Evolutionary conservation across 345 rosid genomes (phyloP).

Genomic region (Acer yangbiense): DNA sequence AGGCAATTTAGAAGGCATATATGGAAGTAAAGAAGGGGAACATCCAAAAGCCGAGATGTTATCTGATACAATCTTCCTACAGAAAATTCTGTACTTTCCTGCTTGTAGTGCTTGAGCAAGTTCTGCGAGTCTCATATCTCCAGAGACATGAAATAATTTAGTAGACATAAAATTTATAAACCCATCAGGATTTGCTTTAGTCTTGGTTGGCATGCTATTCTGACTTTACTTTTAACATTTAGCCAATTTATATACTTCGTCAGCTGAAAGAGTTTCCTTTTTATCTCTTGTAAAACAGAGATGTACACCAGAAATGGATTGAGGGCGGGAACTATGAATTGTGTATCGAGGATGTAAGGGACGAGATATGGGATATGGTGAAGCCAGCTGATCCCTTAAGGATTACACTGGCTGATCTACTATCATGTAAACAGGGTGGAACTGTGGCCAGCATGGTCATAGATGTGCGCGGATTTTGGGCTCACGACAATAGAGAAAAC

Average conservation of each 20-base stretch:
- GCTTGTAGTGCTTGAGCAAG: slow-evolving; percentile 67
- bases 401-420: slow-evolving; percentile 75
- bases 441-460: slow-evolving; percentile 97
- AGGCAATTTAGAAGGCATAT: background rate
- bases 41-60: slow-evolving; percentile 80
- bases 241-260: background rate
- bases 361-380: slow-evolving; percentile 99
- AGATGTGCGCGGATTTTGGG: slow-evolving; percentile 99
- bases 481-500: slow-evolving; percentile 98
- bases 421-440: slow-evolving; percentile 94
- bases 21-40: slow-evolving; percentile 97
- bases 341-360: slow-evolving; percentile 96
- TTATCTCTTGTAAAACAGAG: slow-evolving; percentile 51
- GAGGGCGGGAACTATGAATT: slow-evolving; percentile 99
- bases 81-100: slow-evolving; percentile 77
- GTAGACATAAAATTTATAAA: background rate
- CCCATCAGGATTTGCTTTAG: background rate
- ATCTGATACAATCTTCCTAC: slow-evolving; percentile 95
- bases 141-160: slow-evolving; percentile 47
- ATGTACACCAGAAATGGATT: slow-evolving; percentile 98
- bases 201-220: background rate
- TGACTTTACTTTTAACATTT: background rate
- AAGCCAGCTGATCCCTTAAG: slow-evolving; percentile 82
- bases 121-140: slow-evolving; percentile 67
- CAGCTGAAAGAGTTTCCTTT: slow-evolving; percentile 9